These are phyloP conservation scores for Saksenaea vasiformis DNA, from an alignment of 371 early-diverging fungal species.

Conservation along the genomic window DNA sequence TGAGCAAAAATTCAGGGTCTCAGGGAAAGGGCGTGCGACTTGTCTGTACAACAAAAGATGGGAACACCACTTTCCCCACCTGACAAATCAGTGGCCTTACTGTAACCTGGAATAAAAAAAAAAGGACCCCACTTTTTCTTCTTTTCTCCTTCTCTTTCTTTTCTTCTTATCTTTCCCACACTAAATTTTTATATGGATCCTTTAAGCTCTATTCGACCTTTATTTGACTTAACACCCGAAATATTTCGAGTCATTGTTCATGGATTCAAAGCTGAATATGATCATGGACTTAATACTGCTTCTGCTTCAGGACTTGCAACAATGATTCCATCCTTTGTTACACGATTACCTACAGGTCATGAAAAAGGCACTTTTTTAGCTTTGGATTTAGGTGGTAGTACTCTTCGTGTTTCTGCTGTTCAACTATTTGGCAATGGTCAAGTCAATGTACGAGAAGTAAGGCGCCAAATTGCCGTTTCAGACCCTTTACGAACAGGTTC, in stretches of 20 bases:
- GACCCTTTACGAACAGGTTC: constrained; percentile 70
- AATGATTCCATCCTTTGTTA: constrained; percentile 84
- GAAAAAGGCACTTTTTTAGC: constrained; percentile 87
- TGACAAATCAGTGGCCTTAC: constrained; percentile 6
- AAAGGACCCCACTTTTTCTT: not conserved
- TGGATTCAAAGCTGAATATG: constrained; percentile 51
- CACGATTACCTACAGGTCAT: constrained; percentile 73
- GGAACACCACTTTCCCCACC: not conserved
- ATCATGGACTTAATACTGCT: constrained; percentile 45
- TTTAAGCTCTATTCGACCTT: not conserved
- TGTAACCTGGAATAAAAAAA: not conserved
- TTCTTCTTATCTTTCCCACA: not conserved
- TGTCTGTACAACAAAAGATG: not conserved
- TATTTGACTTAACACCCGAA: not conserved
- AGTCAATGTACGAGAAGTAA: constrained; percentile 67
- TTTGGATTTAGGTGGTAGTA: constrained; percentile 92
- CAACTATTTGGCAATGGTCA: constrained; percentile 70
- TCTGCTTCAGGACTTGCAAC: constrained; percentile 53
- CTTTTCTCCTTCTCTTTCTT: not conserved
- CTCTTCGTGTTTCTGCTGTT: constrained; percentile 82
- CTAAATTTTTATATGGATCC: not conserved
- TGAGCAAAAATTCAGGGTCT: constrained; percentile 1
- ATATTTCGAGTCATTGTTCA: constrained; percentile 32
- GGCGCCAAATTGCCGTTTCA: constrained; percentile 60
- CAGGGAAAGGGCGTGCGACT: not conserved